Evolutionary conservation across 169 alveolate genomes (phyloP).

Genomic region (Perkinsus marinus): DNA sequence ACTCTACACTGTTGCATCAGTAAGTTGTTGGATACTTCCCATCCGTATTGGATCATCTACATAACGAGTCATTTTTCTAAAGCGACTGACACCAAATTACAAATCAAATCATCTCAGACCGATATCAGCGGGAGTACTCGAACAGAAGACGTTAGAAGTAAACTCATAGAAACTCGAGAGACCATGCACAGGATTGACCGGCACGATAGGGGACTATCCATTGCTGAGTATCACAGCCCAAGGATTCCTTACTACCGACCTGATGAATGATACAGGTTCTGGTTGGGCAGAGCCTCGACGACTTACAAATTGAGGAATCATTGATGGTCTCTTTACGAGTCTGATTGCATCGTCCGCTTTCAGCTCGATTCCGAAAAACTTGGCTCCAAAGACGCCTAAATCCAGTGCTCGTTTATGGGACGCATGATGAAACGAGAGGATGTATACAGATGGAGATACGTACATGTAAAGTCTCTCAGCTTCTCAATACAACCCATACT

Average conservation of each 20-base stretch:
- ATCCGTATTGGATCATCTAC: too few species aligned
- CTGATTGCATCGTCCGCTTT: neutral
- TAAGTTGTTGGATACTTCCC: too few species aligned
- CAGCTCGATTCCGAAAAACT: neutral
- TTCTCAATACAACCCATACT: neutral
- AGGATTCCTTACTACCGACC: neutral
- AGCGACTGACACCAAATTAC: too few species aligned
- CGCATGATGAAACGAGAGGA: neutral
- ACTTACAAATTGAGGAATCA: neutral
- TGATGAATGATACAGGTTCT: neutral
- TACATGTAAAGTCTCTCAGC: neutral
- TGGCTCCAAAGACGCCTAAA: neutral
- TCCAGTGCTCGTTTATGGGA: too few species aligned
- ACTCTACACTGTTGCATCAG: too few species aligned
- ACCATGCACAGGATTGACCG: neutral
- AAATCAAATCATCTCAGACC: too few species aligned
- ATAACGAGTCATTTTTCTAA: too few species aligned
- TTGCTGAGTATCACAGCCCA: neutral
- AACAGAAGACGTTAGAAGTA: too few species aligned
- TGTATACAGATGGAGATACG: neutral
- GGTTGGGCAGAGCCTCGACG: neutral
- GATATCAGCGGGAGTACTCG: too few species aligned
- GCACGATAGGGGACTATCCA: neutral
- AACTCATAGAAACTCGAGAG: neutral
- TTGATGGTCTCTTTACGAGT: neutral